These are phyloP conservation scores for Xylaria sp. DNA, from an alignment of 2,329 filamentous ascomycete species.

Conservation along the genomic window DNA sequence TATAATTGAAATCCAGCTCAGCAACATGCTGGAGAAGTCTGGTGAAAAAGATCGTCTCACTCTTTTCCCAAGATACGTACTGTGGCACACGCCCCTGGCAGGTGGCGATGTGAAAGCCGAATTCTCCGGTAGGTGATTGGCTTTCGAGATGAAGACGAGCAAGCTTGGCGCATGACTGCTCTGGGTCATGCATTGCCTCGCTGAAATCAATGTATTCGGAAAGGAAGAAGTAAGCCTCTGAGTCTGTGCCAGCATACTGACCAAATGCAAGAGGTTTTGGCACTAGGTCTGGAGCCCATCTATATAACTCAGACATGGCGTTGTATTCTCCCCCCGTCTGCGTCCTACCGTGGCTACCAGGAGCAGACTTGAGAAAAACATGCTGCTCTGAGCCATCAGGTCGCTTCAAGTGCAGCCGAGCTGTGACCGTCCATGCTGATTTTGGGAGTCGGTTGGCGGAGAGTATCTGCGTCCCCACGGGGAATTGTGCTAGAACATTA, in stretches of 20 bases:
- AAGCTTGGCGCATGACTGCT: slow-evolving; percentile 1
- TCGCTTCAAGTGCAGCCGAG: slow-evolving; percentile 10
- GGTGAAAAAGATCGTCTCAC: not conserved
- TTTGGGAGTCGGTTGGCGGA: slow-evolving; percentile 14
- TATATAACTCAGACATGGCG: slow-evolving; percentile 22
- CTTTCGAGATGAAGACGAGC: slow-evolving; percentile 13
- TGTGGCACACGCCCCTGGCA: slow-evolving; percentile 16
- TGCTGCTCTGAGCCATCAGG: slow-evolving; percentile 15
- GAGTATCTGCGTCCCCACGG: slow-evolving; percentile 2
- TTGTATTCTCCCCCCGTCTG: slow-evolving; percentile 24
- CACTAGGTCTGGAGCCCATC: slow-evolving; percentile 22
- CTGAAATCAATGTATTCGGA: not conserved
- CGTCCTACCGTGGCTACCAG: slow-evolving; percentile 13
- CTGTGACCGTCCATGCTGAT: slow-evolving; percentile 18
- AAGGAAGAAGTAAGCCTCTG: slow-evolving; percentile 8
- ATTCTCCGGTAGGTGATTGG: slow-evolving; percentile 16
- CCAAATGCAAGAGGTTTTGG: slow-evolving; percentile 20
- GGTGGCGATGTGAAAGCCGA: slow-evolving; percentile 24
- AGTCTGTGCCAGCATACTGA: not conserved
- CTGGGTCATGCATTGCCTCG: slow-evolving; percentile 1
- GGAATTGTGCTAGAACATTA: slow-evolving; percentile 22
- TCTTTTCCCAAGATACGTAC: not conserved
- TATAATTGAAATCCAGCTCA: not conserved
- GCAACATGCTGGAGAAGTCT: not conserved
- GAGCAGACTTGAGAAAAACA: slow-evolving; percentile 22